A percentile compares a stretch with the other conserved stretches of the same genome.
These are phyloP conservation scores for Echria macrotheca DNA, from an alignment of 495 filamentous ascomycete species.

Conservation along the genomic window DNA sequence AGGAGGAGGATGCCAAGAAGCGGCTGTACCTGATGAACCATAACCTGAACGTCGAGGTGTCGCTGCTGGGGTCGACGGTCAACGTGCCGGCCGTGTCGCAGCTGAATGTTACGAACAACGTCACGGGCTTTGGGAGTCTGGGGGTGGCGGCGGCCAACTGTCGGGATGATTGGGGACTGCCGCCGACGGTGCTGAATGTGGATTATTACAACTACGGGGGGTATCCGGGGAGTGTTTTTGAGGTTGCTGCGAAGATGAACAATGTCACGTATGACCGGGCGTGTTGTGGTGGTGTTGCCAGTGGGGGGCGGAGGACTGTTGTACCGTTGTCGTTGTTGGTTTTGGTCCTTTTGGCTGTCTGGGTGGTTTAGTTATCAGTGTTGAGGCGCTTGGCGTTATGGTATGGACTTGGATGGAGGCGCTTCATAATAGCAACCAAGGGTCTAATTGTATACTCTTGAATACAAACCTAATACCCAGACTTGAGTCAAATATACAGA, in stretches of 20 bases:
- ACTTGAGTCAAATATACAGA: too few species aligned
- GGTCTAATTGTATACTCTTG: too few species aligned
- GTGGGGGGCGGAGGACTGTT: conserved; percentile 15
- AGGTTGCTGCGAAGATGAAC: conserved; percentile 80
- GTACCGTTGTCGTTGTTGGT: conserved; percentile 4
- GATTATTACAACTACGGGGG: conserved; percentile 79
- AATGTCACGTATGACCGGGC: conserved; percentile 71
- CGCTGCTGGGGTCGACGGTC: conserved; percentile 51
- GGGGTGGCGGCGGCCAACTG: conserved; percentile 66
- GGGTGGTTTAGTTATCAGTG: background rate
- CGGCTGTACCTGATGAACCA: conserved; percentile 90
- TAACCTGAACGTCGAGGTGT: conserved; percentile 74
- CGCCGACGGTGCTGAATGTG: conserved; percentile 83
- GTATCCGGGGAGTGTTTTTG: conserved; percentile 74
- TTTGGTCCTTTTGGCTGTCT: conserved; percentile 4
- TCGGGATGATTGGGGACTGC: conserved; percentile 58
- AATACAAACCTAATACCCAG: too few species aligned
- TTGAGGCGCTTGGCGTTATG: too few species aligned
- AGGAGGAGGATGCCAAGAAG: conserved; percentile 43
- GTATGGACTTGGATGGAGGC: too few species aligned
- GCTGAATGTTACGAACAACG: conserved; percentile 65
- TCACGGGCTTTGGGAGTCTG: conserved; percentile 61
- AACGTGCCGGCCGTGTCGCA: conserved; percentile 70
- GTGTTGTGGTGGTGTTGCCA: conserved; percentile 59
- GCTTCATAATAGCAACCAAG: too few species aligned